Conservation (phyloP, 345 rosid species). For the Gossypium mustelinum region DNA sequence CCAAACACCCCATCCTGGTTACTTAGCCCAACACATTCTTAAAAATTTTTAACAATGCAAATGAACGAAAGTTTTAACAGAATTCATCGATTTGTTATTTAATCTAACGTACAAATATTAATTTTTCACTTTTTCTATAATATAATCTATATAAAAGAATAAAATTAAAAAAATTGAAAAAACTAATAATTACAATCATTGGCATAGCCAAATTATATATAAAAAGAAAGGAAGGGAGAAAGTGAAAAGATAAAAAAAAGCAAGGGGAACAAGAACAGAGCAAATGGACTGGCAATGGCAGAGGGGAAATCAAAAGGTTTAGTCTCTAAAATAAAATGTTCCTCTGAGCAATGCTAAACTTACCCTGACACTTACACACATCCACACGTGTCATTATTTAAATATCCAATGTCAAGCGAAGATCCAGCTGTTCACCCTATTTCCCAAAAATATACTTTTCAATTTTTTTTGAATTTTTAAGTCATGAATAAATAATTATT, state of each 20-base stretch:
- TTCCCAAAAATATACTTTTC: too few relatives aligned
- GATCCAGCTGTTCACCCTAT: background rate
- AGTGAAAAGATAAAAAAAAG: background rate
- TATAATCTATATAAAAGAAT: too few relatives aligned
- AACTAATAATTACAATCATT: too few relatives aligned
- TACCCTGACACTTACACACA: slow-evolving; percentile 4
- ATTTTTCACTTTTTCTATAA: fast-evolving
- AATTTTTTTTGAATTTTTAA: too few relatives aligned
- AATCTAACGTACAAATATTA: too few relatives aligned
- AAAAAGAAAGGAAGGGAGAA: background rate
- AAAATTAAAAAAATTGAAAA: too few relatives aligned
- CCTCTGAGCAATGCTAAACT: slow-evolving; percentile 9
- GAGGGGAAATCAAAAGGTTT: background rate
- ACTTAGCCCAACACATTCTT: too few relatives aligned
- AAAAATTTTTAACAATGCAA: too few relatives aligned
- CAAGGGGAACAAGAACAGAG: slow-evolving; percentile 15
- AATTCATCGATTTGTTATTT: fast-evolving
- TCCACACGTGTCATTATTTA: slow-evolving; percentile 15
- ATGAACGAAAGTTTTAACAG: fast-evolving
- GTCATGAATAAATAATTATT: too few relatives aligned
- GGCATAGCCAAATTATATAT: too few relatives aligned
- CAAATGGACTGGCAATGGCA: slow-evolving; percentile 35
- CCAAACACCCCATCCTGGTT: too few relatives aligned
- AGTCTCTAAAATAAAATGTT: too few relatives aligned
- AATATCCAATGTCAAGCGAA: background rate